A percentile compares a stretch with the other conserved stretches of the same genome.
These are phyloP conservation scores for Yarrowia sp. DNA, from an alignment of 805 yeast species.

Conservation along the genomic window DNA sequence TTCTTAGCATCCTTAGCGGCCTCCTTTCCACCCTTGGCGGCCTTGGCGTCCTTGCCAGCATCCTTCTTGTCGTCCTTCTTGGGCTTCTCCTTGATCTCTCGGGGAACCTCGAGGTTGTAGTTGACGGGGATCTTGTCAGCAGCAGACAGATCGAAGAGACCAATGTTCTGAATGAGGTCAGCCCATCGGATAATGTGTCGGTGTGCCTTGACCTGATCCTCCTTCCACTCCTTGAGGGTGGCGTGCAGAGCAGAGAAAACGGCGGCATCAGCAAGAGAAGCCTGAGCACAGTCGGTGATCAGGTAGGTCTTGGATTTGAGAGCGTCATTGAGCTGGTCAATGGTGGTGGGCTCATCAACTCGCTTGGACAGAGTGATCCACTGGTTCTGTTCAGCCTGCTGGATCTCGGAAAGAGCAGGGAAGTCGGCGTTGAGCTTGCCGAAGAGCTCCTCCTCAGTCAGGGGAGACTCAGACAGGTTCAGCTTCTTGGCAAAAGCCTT, in stretches of 20 bases:
- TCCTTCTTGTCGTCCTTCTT: slow-evolving; percentile 40
- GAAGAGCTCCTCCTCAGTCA: slow-evolving; percentile 24
- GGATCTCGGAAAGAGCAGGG: slow-evolving; percentile 39
- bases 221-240: slow-evolving; percentile 52
- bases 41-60: slow-evolving; percentile 28
- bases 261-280: slow-evolving; percentile 66
- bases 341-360: slow-evolving; percentile 48
- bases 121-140: slow-evolving; percentile 56
- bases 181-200: slow-evolving; percentile 94
- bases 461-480: slow-evolving; percentile 29
- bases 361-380: slow-evolving; percentile 70
- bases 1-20: slow-evolving; percentile 21
- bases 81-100: slow-evolving; percentile 57
- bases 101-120: slow-evolving; percentile 61
- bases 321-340: slow-evolving; percentile 59
- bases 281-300: slow-evolving; percentile 51
- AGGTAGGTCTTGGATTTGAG: slow-evolving; percentile 70
- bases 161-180: slow-evolving; percentile 73
- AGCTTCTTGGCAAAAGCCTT: slow-evolving; percentile 34
- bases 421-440: slow-evolving; percentile 24
- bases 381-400: slow-evolving; percentile 72
- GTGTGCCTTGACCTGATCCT: slow-evolving; percentile 55
- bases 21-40: slow-evolving; percentile 30
- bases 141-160: slow-evolving; percentile 45
- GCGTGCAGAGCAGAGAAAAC: slow-evolving; percentile 68